These are phyloP conservation scores for Monosporascus sp. DNA, from an alignment of 2,329 filamentous ascomycete genomes.

Conservation along the genomic window DNA sequence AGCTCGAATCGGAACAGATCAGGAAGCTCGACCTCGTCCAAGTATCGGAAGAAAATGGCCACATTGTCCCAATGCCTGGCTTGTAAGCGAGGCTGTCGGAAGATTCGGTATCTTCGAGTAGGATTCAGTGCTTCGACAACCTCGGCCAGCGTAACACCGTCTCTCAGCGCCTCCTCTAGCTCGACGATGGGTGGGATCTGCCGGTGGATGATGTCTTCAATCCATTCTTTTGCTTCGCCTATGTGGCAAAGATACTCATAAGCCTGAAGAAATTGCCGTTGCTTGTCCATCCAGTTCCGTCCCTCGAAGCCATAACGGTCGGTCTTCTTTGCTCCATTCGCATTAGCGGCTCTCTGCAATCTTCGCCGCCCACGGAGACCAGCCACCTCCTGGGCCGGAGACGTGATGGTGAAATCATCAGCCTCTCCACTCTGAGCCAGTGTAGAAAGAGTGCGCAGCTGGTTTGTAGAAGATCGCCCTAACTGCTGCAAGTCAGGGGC, in stretches of 20 bases:
- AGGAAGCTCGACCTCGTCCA: conserved; percentile 86
- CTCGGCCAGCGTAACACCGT: conserved; percentile 92
- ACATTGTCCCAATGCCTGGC: conserved; percentile 98
- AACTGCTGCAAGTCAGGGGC: conserved; percentile 74
- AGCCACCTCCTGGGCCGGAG: conserved; percentile 76
- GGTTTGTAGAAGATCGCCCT: conserved; percentile 82
- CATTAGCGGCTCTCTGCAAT: conserved; percentile 66
- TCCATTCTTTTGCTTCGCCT: conserved; percentile 98
- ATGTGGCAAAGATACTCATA: conserved; percentile 99
- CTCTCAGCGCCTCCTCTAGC: conserved; percentile 83
- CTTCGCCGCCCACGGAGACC: conserved; percentile 80
- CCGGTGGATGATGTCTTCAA: conserved; percentile 52
- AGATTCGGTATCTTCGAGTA: conserved; percentile 72
- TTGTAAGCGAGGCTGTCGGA: conserved; percentile 77
- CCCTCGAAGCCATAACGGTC: conserved; percentile 67
- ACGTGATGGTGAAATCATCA: conserved; percentile 76
- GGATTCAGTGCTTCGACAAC: conserved; percentile 86
- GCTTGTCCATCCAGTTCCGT: conserved; percentile 98
- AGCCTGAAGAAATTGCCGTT: conserved; percentile 90
- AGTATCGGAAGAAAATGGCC: conserved; percentile 88
- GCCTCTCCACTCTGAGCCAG: conserved; percentile 70
- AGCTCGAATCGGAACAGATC: conserved; percentile 96
- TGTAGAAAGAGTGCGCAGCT: conserved; percentile 81
- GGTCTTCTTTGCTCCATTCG: conserved; percentile 40
- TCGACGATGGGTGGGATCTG: conserved; percentile 85